A percentile compares a stretch with the other conserved stretches of the same genome.
These are phyloP conservation scores for Lactifluus subvellereus DNA, from an alignment of 768 basidiomycete genomes.

Conservation along the genomic window DNA sequence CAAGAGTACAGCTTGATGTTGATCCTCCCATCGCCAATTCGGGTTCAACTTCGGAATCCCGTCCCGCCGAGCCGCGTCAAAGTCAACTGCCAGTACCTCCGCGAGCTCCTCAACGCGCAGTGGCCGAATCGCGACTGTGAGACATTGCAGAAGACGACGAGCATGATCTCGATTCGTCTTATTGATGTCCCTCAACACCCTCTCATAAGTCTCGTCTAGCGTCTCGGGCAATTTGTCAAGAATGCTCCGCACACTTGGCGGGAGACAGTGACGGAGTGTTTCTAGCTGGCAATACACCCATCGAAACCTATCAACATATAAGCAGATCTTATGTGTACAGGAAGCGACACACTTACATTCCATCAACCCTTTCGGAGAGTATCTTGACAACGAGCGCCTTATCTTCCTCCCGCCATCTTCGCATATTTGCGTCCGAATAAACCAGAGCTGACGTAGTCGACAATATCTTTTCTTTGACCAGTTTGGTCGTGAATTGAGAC, in stretches of 20 bases:
- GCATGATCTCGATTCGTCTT: neutral
- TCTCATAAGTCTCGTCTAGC: constrained; percentile 5
- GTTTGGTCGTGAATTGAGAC: constrained; percentile 3
- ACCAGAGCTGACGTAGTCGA: neutral
- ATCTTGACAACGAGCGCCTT: neutral
- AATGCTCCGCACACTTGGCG: neutral
- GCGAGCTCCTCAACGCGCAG: neutral
- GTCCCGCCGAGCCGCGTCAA: neutral
- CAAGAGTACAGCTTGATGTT: neutral
- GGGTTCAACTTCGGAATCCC: neutral
- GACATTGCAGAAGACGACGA: neutral
- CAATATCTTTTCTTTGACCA: constrained; percentile 4
- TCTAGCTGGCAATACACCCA: constrained; percentile 8
- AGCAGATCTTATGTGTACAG: neutral
- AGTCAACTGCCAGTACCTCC: constrained; percentile 12
- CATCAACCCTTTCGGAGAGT: constrained; percentile 8
- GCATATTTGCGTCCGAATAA: constrained; percentile 2
- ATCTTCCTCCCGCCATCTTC: constrained; percentile 14
- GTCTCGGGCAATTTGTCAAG: neutral
- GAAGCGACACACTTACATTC: neutral
- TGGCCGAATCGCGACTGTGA: neutral
- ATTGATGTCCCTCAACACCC: neutral
- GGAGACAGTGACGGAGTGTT: neutral
- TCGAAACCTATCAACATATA: neutral
- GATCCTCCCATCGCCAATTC: constrained; percentile 1